These are phyloP conservation scores for Cyanophora paradoxa DNA, from an alignment of 78 protist genomes.

Conservation along the genomic window DNA sequence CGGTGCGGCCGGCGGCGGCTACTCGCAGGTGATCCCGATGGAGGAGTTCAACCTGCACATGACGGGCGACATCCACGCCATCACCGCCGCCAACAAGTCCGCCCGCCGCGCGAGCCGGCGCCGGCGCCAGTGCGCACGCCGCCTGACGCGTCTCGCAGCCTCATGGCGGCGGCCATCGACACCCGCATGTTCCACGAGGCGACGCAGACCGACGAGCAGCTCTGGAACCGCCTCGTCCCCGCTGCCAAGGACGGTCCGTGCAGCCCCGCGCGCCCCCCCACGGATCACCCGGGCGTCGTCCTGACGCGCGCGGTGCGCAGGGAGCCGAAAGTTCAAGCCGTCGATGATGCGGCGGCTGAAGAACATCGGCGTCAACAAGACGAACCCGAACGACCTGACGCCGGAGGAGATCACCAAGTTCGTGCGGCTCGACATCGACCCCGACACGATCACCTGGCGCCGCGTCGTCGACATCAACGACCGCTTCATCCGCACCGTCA, in stretches of 20 bases:
- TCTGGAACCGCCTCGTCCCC: slow-evolving; percentile 69
- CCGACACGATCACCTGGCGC: slow-evolving; percentile 88
- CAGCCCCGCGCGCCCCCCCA: too few species aligned
- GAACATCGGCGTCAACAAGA: slow-evolving; percentile 76
- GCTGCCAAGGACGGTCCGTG: neutral
- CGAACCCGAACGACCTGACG: slow-evolving; percentile 61
- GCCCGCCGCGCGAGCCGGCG: slow-evolving; percentile 20
- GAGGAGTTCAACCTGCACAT: slow-evolving; percentile 92
- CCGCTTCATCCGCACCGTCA: slow-evolving; percentile 86
- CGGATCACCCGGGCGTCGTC: too few species aligned
- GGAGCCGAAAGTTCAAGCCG: too few species aligned
- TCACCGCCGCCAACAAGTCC: slow-evolving; percentile 97
- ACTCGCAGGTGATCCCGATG: slow-evolving; percentile 92
- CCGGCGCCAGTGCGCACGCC: neutral
- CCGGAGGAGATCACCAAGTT: slow-evolving; percentile 38
- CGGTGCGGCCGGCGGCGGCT: slow-evolving; percentile 96
- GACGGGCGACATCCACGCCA: slow-evolving; percentile 98
- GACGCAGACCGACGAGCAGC: slow-evolving; percentile 70
- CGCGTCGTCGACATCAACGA: slow-evolving; percentile 90
- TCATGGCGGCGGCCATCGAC: slow-evolving; percentile 90
- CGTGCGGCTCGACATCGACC: slow-evolving; percentile 88
- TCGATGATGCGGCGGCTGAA: slow-evolving; percentile 66
- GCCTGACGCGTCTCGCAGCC: too few species aligned
- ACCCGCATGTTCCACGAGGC: slow-evolving; percentile 87
- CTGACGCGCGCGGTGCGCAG: too few species aligned